Evolutionary conservation across 2,329 filamentous ascomycete genomes (phyloP), one percentile per base, ranked within the genome.

Genomic region (Metarhizium guizhouense): DNA sequence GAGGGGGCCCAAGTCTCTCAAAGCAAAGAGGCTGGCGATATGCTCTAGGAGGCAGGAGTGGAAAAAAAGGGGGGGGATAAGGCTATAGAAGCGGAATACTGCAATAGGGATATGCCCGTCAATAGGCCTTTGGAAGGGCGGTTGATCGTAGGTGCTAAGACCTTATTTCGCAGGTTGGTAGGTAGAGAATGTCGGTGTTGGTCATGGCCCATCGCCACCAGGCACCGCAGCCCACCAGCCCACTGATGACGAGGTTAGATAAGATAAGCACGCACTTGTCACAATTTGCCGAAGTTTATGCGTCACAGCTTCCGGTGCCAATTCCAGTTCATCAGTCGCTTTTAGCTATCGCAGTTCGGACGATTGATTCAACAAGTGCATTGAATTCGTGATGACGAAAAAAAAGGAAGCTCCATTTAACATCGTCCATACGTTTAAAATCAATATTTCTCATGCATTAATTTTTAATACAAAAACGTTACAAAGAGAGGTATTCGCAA

Each of bases 401-500:
- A 45, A 47, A 30, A 8, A 47, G 10, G 14, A 36, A 25, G 42
- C 5, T 32, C 38, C 11, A 7, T 13, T 36, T 10, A 34, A 50
- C 45, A 32, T 47, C 20, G 40, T 45, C n/a, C 16, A 25, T 16
- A 30, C 52, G 14, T 29, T 38, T 8, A 45, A 38, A 47, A 51
- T 36, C 20, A 45, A 49, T 49, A 49, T 60, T 63, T 59, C 60
- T 59, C 62, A 62, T 67, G 66, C 67, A 67, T 64, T 67, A 64
- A 66, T 67, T 64, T 56, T 62, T 62, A 60, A 66, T 67, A 59
- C 60, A 56, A 60, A 62, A 64, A 60, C 66, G 63, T 65, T 65
- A 66, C 65, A 65, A 62, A 60, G 61, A 59, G 60, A 70, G 62
- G 65, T 68, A 67, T 66, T 62, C 61, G 61, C 64, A 64, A 62